These are phyloP conservation scores for Boechera stricta DNA, from an alignment of 345 rosid genomes.

Conservation along the genomic window DNA sequence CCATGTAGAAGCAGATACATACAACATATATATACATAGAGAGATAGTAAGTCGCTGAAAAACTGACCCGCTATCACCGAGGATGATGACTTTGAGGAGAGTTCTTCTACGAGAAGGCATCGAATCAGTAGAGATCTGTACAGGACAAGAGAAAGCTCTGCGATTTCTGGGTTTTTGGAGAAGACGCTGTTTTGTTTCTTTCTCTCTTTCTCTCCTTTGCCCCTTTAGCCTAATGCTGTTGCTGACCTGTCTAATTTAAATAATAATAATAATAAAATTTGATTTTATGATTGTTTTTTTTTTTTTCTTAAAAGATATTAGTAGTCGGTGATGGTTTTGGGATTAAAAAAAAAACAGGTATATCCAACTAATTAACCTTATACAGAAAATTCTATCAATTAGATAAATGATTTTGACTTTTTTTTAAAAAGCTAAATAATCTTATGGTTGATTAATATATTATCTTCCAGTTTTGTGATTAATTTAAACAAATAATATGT, in stretches of 20 bases:
- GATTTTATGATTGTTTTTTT: background rate
- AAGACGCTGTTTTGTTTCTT: constrained; percentile 17
- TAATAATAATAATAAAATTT: background rate
- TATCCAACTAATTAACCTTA: too few relatives aligned
- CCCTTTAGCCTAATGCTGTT: background rate
- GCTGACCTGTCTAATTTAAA: constrained; percentile 29
- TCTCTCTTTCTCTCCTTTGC: background rate
- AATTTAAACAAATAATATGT: background rate
- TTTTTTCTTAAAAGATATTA: background rate
- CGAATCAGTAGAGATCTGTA: constrained; percentile 42
- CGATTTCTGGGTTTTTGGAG: constrained; percentile 12
- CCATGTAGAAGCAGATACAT: constrained; percentile 3
- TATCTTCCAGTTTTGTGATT: background rate
- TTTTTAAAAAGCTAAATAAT: background rate
- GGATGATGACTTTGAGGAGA: constrained; percentile 95
- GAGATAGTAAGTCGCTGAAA: background rate
- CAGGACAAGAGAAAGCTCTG: background rate
- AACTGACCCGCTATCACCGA: constrained; percentile 94
- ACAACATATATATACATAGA: background rate
- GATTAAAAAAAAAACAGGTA: too few relatives aligned
- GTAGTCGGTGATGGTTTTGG: too few relatives aligned
- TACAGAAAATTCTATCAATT: too few relatives aligned
- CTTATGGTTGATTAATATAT: background rate
- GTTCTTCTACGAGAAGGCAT: constrained; percentile 92
- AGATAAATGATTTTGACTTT: background rate